Percentiles rank a stretch among this genome's conserved stretches.
These are phyloP conservation scores for Citrus trifoliata DNA, from an alignment of 345 rosid species.

Conservation along the genomic window DNA sequence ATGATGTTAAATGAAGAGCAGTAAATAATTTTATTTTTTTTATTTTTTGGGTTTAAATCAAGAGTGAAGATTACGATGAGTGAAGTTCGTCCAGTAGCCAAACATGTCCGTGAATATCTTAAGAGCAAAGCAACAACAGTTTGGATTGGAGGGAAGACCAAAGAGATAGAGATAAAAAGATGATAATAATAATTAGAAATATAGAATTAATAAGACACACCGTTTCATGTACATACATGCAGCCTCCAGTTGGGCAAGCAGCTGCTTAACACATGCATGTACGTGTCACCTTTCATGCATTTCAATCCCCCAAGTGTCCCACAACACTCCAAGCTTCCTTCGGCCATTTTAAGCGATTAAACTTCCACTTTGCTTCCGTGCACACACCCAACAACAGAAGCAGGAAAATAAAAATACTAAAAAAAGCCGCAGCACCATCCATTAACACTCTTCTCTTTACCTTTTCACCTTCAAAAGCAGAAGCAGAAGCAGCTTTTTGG, in stretches of 20 bases:
- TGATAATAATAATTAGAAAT: neutral
- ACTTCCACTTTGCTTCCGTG: slow-evolving; percentile 34
- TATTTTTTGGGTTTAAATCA: too few species aligned
- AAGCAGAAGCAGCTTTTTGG: neutral
- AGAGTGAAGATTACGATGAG: neutral
- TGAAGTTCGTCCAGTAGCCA: slow-evolving; percentile 1
- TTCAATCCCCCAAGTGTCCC: slow-evolving; percentile 37
- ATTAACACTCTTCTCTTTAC: neutral
- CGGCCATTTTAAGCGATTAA: slow-evolving; percentile 13
- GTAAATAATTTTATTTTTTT: too few species aligned
- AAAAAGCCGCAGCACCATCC: neutral
- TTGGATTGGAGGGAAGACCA: neutral
- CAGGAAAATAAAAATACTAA: too few species aligned
- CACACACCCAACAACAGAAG: slow-evolving; percentile 2
- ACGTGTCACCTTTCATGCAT: slow-evolving; percentile 31
- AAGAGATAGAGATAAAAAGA: neutral
- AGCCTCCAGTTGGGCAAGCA: neutral
- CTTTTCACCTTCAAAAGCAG: neutral
- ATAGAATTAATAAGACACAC: neutral
- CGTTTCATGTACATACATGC: neutral
- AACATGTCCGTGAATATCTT: neutral
- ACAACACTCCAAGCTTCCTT: slow-evolving; percentile 8
- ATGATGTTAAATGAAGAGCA: too few species aligned
- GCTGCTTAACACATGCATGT: slow-evolving; percentile 10
- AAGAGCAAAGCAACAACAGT: neutral